phyloP scores from a whole-genome alignment of 495 filamentous ascomycete genomes.

The Rhypophila decipiens region DNA sequence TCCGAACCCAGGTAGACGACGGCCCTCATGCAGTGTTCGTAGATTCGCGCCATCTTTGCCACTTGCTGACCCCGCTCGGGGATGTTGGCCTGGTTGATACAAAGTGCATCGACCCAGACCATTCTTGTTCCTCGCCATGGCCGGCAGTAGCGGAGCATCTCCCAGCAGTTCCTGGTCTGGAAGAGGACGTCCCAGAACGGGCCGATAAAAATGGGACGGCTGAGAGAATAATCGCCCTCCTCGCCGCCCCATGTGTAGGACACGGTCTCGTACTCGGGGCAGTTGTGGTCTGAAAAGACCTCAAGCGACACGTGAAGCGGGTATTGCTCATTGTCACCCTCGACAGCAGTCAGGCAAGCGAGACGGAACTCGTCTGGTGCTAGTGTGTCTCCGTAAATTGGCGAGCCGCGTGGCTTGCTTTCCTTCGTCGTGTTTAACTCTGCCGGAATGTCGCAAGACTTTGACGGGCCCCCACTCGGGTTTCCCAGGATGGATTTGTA shows the following conservation, averaged over 20 bases:
- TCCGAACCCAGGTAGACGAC: slow-evolving; percentile 21
- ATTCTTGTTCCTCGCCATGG: slow-evolving; percentile 5
- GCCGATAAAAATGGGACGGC: slow-evolving; percentile 20
- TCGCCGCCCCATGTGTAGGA: slow-evolving; percentile 29
- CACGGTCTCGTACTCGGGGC: slow-evolving; percentile 26
- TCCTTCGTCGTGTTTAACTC: not conserved
- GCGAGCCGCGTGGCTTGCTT: not conserved
- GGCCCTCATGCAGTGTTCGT: slow-evolving; percentile 10
- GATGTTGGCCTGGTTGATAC: slow-evolving; percentile 20
- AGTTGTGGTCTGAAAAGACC: slow-evolving; percentile 2
- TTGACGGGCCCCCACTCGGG: not conserved
- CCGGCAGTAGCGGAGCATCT: slow-evolving; percentile 17
- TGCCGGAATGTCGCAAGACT: not conserved
- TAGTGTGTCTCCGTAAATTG: not conserved
- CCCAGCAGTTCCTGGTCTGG: slow-evolving; percentile 26
- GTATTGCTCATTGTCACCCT: not conserved
- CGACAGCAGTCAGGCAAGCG: not conserved
- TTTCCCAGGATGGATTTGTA: not conserved
- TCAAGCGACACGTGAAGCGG: slow-evolving; percentile 1
- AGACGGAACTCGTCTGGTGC: not conserved
- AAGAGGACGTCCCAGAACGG: slow-evolving; percentile 24
- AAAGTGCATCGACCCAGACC: slow-evolving; percentile 22
- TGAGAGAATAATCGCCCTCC: slow-evolving; percentile 10
- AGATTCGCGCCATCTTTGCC: slow-evolving; percentile 16
- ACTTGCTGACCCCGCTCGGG: slow-evolving; percentile 16